A percentile compares a stretch with the other conserved stretches of the same genome.
These are phyloP conservation scores for Clarkia xantiana DNA, from an alignment of 345 rosid species.

Conservation along the genomic window DNA sequence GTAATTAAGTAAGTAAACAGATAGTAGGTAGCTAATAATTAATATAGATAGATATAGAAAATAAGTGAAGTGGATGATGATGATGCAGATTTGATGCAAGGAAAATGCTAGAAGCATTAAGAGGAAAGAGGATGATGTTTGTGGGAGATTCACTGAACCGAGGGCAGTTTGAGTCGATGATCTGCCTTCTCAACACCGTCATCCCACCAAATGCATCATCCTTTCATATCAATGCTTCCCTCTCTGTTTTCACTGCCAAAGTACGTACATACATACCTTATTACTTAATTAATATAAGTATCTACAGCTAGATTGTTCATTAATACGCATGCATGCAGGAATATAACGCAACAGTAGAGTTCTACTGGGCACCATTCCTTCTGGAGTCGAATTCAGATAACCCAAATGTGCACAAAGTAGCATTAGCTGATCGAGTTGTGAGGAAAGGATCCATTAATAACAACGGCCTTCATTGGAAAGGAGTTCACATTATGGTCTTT, in stretches of 20 bases:
- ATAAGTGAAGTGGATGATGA: too few relatives aligned
- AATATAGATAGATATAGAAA: too few relatives aligned
- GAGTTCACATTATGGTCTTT: conserved; percentile 62
- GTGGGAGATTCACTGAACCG: conserved; percentile 93
- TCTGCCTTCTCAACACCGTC: conserved; percentile 69
- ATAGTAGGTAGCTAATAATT: too few relatives aligned
- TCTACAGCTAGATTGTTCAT: too few relatives aligned
- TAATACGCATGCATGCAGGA: conserved; percentile 21
- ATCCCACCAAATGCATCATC: conserved; percentile 60
- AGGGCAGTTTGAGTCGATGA: conserved; percentile 71
- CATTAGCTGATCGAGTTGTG: conserved; percentile 53
- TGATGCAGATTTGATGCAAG: conserved; percentile 74
- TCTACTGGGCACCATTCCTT: conserved; percentile 98
- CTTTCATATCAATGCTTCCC: conserved; percentile 56
- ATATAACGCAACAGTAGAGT: conserved; percentile 82
- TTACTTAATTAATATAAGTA: too few relatives aligned
- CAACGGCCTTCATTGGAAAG: conserved; percentile 86
- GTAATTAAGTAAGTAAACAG: too few relatives aligned
- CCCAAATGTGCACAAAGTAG: conserved; percentile 51
- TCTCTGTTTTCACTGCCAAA: conserved; percentile 75
- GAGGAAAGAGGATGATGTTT: conserved; percentile 93
- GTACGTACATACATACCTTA: conserved; percentile 12
- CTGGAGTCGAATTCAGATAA: conserved; percentile 85
- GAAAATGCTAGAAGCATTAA: conserved; percentile 60
- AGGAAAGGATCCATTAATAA: conserved; percentile 81